These are phyloP conservation scores for Guadua angustifolia DNA, from an alignment of 176 grass and related monocot species.

Conservation along the genomic window DNA sequence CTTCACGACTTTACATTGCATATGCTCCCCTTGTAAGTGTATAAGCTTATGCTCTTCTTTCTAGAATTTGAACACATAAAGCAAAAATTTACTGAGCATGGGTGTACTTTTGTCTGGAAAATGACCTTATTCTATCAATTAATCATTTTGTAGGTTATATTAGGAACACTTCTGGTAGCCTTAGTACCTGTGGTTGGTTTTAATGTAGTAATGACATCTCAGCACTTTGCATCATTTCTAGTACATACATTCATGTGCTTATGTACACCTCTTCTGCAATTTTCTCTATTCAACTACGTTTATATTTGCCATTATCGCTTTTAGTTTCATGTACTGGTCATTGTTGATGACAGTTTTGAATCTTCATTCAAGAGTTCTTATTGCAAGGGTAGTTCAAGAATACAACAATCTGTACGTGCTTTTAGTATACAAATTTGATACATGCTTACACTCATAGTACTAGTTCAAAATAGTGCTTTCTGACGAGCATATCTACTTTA, in stretches of 20 bases:
- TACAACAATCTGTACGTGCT: too few species aligned
- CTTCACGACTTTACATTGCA: slow-evolving; percentile 90
- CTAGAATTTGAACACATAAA: slow-evolving; percentile 13
- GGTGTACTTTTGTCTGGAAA: not conserved
- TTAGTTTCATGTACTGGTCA: too few species aligned
- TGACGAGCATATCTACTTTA: too few species aligned
- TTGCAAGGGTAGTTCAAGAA: too few species aligned
- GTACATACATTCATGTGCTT: slow-evolving; percentile 49
- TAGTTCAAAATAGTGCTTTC: too few species aligned
- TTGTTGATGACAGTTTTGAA: too few species aligned
- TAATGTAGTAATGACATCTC: slow-evolving; percentile 98
- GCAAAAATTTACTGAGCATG: not conserved
- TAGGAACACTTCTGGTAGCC: slow-evolving; percentile 94
- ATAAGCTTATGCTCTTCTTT: not conserved
- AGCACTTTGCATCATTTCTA: slow-evolving; percentile 97
- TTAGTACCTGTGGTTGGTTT: slow-evolving; percentile 98
- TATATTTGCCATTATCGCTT: too few species aligned
- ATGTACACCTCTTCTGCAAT: too few species aligned
- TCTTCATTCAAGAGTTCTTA: too few species aligned
- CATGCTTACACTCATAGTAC: too few species aligned
- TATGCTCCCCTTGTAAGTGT: slow-evolving; percentile 93
- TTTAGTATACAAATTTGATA: too few species aligned
- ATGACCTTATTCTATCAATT: not conserved
- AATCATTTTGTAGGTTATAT: slow-evolving; percentile 70
- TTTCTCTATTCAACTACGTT: too few species aligned